Evolutionary conservation across 2,329 filamentous ascomycete genomes (phyloP), one percentile per base, ranked within the genome.

Genomic region (Trichoderma sp.): DNA sequence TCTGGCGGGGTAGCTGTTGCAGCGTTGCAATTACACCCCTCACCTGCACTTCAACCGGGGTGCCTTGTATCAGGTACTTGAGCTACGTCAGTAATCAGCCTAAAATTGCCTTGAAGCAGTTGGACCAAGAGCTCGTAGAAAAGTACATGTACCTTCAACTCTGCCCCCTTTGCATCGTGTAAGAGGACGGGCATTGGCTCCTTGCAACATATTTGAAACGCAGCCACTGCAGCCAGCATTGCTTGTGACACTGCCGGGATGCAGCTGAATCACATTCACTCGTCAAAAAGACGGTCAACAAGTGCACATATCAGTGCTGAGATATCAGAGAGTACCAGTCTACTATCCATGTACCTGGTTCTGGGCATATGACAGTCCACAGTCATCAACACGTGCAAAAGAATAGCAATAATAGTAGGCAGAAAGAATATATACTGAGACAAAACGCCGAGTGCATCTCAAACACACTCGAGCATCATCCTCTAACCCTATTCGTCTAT

Each of bases 1-100:
- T 66, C 71, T 75, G 73, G 72, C 64, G 71, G 74, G 74, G 72
- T 72, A 74, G 24, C 15, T 58, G 66, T 34, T 61, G 26, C 36
- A 69, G 56, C 28, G 57, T 30, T 60, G 53, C 65, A 47, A 47
- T 47, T 69, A 8, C 65, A 43, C 26, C 56, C 65, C 65, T 60
- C 56, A 9, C 15, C 64, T 24, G 9, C 47, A 21, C 14, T 34
- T 58, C 7, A 24, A 32, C 15, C 18, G 3, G 56, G 15, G 56
- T 14, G 15, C 6, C 5, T 53, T 34, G 64, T 67, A 57, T 7
- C 4, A 0, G 24, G 18, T 67, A 67, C 51, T 60, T 60, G 1
- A 0, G 2, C n/a, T n/a, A 51, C 43, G 43, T 51, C 43, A 47
- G 43, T 21, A 14, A 2, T 7, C 0, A 1, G 1, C 3, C 56